Base-by-base conservation (phyloP, 495 filamentous ascomycete genomes). In the Aspergillus indologenus region DNA sequence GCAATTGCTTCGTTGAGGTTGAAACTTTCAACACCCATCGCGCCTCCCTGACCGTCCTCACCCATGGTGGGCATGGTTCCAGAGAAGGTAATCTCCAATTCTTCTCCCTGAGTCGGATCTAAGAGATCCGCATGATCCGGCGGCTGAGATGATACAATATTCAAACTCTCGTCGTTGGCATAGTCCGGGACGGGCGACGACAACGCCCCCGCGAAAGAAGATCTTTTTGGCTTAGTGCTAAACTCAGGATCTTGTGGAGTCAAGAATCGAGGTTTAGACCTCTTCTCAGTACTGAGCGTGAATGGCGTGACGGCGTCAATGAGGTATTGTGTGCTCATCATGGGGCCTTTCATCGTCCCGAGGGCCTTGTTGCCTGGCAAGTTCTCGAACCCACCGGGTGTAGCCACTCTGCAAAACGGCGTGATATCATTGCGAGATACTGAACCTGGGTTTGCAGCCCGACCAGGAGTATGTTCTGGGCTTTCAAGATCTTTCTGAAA, bases 251-350 rank as follows among this genome's bases (percentile, higher is more conserved):
- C 54, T 42, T 42, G 15, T 34, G 55, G 18, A 34, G 69, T 42
- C 54, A 57, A 49, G 31, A 59, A 29, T 9, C 58, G 61, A 34
- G 55, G 22, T 9, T 52, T 62, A 11, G 49, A 43, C 34, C 34
- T 40, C 49, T 75, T 78, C 11, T 72, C 68, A 0, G 77, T 79
- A 40, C 75, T 78, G 53, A 79, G 72, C 1, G 68, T 73, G 48
- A 79, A 83, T 23, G 80, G 79, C 0, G 77, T 80, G 24, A 72
- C 72, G 11, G 75, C 72, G 60, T 82, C 77, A 23, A 83, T 71
- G 67, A 82, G 76, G 45, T 65, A 74, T 65, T 83, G 80, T 5
- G 79, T 83, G 60, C 75, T 81, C 58, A 79, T 71, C 23, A 71
- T 70, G 46, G 69, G 70, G 14, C 54, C 57, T 23, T 47, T 61